Percentiles rank a stretch among this genome's conserved stretches.
Conservation (phyloP, 371 early-diverging fungal species). For the Lichtheimia hyalospora region DNA sequence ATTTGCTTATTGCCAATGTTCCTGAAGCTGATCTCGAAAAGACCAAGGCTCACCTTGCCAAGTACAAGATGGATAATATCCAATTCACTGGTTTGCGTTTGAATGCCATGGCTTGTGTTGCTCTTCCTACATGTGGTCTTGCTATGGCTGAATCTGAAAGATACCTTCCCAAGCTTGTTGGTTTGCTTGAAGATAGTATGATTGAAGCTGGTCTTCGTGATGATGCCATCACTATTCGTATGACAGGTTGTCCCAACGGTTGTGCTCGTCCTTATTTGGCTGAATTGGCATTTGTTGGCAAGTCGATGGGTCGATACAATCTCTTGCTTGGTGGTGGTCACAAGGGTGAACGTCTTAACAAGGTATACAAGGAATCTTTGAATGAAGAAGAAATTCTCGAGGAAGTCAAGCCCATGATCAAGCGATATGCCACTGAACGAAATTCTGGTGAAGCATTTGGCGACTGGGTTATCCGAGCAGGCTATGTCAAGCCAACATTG, state of each 20-base stretch:
- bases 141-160: constrained; percentile 97
- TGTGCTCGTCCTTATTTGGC: constrained; percentile 93
- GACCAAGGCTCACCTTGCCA: constrained; percentile 71
- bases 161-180: constrained; percentile 84
- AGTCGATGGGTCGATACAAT: constrained; percentile 91
- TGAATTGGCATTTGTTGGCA: constrained; percentile 94
- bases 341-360: constrained; percentile 84
- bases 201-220: constrained; percentile 80
- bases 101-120: constrained; percentile 94
- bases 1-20: constrained; percentile 81
- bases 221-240: constrained; percentile 90
- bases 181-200: constrained; percentile 72
- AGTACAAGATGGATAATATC: constrained; percentile 82
- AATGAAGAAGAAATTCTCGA: constrained; percentile 84
- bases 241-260: constrained; percentile 97
- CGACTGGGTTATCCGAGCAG: constrained; percentile 89
- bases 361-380: constrained; percentile 85
- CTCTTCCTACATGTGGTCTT: constrained; percentile 90
- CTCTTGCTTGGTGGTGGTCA: constrained; percentile 92
- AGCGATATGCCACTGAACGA: constrained; percentile 75
- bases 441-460: constrained; percentile 84
- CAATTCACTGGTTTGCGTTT: constrained; percentile 77
- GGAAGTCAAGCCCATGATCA: constrained; percentile 76
- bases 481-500: constrained; percentile 80
- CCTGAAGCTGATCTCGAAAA: constrained; percentile 67